Evolutionary conservation across 257 asterid species (phyloP), one percentile per base, ranked within the genome.

Genomic region (Nicotiana knightiana): DNA sequence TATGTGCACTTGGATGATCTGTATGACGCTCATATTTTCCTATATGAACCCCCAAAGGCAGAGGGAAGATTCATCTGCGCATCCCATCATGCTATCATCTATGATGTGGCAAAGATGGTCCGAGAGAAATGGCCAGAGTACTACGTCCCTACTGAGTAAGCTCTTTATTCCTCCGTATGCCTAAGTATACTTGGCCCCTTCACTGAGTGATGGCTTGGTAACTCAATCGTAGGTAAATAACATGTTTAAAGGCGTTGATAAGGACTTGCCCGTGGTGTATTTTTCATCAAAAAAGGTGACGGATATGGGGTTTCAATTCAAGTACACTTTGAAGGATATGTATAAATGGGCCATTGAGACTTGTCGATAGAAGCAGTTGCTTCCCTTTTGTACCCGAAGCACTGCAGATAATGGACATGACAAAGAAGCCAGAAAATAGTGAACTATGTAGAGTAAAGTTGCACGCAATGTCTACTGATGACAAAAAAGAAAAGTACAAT

Each of bases 41-140:
- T 96, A 90, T 93, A 86, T 53, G 99, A 96, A 91, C 85, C 90
- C 67, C 97, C 97, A n/a, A 88, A 68, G 46, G 93, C 91, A 71
- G 88, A 87, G 65, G 99, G 97, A 84, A 90, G 98, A 91, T 93
- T 86, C 90, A 90, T 96, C 64, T 94, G 99, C 89, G 93, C 99
- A 13, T 91, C 97, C 66, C 84, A 94, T 81, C 91, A 96, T 80
- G 91, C 92, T 68, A 93, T 97, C 71, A 92, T 96, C 77, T 86
- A 94, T 32, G 92, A 84, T 79, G 76, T 94, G 82, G 96, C 92
- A 54, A 83, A 87, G 76, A 85, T 94, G 92, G 87, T 94, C 80
- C 76, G 86, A 82, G 83, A 88, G 53, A 92, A 91, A 48, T 96
- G 99, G 99, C 97, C 98, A 2, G 95, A 93, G 81, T 96, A 96